Conservation (phyloP, 1,139 yeast genomes). For the Debaryomycetaceae sp. region DNA sequence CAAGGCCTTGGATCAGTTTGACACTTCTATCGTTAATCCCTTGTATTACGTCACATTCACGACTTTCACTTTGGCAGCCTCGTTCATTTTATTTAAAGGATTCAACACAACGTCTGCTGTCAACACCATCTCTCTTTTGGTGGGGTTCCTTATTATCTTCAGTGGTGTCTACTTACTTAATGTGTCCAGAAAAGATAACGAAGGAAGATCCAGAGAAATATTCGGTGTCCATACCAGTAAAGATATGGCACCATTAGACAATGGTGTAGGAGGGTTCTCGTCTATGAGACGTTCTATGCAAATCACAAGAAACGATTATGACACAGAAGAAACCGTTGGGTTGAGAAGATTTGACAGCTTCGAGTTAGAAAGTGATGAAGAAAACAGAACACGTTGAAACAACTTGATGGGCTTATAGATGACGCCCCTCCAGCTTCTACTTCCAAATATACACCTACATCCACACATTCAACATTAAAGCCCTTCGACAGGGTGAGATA, state of each 20-base stretch:
- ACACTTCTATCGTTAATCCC: conserved; percentile 89
- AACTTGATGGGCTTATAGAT: background rate
- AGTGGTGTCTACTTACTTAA: conserved; percentile 84
- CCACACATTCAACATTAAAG: background rate
- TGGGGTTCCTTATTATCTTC: conserved; percentile 85
- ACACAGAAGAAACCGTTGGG: conserved; percentile 53
- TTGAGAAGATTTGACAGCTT: conserved; percentile 63
- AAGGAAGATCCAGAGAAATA: conserved; percentile 55
- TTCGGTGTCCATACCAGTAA: conserved; percentile 56
- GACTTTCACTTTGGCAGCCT: conserved; percentile 81
- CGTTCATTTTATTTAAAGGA: conserved; percentile 82
- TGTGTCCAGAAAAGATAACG: conserved; percentile 67
- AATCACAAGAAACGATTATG: conserved; percentile 50
- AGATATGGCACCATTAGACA: conserved; percentile 71
- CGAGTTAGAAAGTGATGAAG: conserved; percentile 50
- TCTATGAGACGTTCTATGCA: conserved; percentile 66
- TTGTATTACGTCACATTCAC: conserved; percentile 89
- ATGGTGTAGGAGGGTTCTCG: conserved; percentile 74
- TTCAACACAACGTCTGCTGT: conserved; percentile 82
- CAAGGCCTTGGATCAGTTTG: conserved; percentile 90
- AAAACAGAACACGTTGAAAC: conserved; percentile 8
- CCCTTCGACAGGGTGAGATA: background rate
- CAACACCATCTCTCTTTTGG: conserved; percentile 77
- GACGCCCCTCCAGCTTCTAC: background rate
- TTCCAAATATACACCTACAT: background rate